phyloP scores from a whole-genome alignment of 352 stramenopile genomes.

The Globisporangium parvum region DNA sequence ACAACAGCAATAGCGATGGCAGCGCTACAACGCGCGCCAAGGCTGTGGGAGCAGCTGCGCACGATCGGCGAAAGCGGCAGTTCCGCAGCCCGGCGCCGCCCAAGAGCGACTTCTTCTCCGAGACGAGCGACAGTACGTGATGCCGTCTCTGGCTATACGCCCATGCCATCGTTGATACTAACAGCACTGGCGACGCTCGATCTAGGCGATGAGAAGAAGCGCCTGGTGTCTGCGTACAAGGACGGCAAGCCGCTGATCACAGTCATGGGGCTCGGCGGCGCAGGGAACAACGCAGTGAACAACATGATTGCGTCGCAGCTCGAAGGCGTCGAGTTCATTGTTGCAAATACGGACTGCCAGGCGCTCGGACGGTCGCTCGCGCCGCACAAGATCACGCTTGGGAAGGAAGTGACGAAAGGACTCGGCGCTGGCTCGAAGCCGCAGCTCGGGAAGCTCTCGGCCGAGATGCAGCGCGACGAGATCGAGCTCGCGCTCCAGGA shows the following conservation, averaged over 20 bases:
- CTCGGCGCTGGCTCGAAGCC: constrained; percentile 79
- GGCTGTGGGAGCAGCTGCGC: not conserved
- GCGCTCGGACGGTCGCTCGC: constrained; percentile 72
- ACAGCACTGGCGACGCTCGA: not conserved
- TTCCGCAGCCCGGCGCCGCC: constrained; percentile 2
- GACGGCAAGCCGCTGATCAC: constrained; percentile 83
- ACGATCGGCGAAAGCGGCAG: constrained; percentile 18
- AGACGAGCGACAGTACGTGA: constrained; percentile 8
- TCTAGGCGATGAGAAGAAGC: constrained; percentile 34
- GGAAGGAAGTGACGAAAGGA: constrained; percentile 81
- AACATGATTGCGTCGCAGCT: constrained; percentile 88
- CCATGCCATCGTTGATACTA: not conserved
- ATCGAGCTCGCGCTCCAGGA: constrained; percentile 87
- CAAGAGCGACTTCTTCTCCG: constrained; percentile 9
- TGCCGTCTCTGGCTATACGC: not conserved
- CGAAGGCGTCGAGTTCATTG: constrained; percentile 93
- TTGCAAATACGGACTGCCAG: constrained; percentile 95
- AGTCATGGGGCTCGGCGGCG: constrained; percentile 78
- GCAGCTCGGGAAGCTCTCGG: constrained; percentile 70
- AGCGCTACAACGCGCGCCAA: not conserved
- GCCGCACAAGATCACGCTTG: constrained; percentile 76
- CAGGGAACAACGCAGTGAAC: constrained; percentile 85
- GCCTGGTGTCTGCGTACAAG: constrained; percentile 54
- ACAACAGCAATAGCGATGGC: not conserved
- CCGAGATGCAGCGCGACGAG: constrained; percentile 84